These are phyloP conservation scores for Panellus pusillus DNA, from an alignment of 768 basidiomycete species.

Conservation along the genomic window DNA sequence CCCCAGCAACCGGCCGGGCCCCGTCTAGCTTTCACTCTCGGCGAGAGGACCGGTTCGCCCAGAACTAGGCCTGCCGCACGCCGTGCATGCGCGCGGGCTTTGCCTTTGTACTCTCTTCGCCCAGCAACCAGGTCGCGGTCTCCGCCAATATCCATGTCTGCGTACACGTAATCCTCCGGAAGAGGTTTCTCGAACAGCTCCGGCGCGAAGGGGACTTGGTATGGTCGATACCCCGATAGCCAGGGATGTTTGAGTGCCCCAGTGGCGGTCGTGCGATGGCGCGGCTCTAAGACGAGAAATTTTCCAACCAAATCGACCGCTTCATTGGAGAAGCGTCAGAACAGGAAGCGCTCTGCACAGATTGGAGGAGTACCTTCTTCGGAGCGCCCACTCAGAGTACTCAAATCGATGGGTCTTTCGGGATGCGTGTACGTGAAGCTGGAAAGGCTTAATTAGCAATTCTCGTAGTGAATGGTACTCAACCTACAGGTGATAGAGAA, in stretches of 20 bases:
- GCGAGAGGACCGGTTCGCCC: no score
- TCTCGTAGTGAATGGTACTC: background rate
- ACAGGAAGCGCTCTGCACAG: no score
- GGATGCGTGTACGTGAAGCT: background rate
- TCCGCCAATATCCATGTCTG: background rate
- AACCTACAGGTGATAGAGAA: slow-evolving; percentile 4
- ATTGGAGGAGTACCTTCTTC: background rate
- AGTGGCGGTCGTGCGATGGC: background rate
- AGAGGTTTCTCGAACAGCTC: background rate
- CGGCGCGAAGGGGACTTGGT: background rate
- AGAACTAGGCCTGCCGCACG: no score
- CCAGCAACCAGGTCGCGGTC: no score
- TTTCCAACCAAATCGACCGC: background rate
- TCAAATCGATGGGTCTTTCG: no score
- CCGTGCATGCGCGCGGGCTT: no score
- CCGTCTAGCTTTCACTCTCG: no score
- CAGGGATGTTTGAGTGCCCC: background rate
- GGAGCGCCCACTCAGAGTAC: background rate
- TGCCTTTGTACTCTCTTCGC: no score
- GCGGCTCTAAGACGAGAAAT: background rate
- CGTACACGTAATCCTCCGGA: background rate
- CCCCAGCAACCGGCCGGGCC: no score
- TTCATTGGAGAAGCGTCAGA: background rate
- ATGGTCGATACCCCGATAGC: background rate
- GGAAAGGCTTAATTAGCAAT: background rate